Percentiles rank a stretch among this genome's conserved stretches.
Evolutionary conservation across 352 stramenopile species (phyloP).

Genomic region (Globisporangium apiculatum): DNA sequence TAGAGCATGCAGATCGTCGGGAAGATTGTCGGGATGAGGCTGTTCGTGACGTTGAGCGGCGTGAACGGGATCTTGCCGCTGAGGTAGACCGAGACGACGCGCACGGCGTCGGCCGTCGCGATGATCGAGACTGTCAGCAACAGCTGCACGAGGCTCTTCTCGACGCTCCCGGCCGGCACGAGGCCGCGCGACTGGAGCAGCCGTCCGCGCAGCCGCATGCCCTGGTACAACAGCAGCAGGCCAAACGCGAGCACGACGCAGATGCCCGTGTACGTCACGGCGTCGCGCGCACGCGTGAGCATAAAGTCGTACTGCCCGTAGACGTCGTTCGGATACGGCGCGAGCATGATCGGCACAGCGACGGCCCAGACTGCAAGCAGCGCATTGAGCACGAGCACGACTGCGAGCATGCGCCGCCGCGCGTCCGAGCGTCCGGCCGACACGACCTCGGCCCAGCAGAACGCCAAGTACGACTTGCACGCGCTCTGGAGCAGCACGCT

Average conservation of each 20-base stretch:
- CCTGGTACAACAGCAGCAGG: slow-evolving; percentile 63
- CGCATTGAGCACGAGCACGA: slow-evolving; percentile 52
- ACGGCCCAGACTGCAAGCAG: slow-evolving; percentile 57
- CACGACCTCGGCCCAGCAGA: slow-evolving; percentile 79
- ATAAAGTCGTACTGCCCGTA: slow-evolving; percentile 66
- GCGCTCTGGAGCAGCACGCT: slow-evolving; percentile 61
- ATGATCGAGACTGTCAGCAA: slow-evolving; percentile 80
- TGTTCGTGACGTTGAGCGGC: slow-evolving; percentile 60
- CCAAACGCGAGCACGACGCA: slow-evolving; percentile 59
- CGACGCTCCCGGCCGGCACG: slow-evolving; percentile 54
- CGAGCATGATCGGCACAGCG: slow-evolving; percentile 42
- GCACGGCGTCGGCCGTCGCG: slow-evolving; percentile 62
- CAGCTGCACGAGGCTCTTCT: slow-evolving; percentile 78
- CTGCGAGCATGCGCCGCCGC: slow-evolving; percentile 39
- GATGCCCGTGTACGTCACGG: slow-evolving; percentile 55
- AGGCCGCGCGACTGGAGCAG: slow-evolving; percentile 66
- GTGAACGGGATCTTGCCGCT: slow-evolving; percentile 47
- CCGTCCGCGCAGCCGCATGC: slow-evolving; percentile 58
- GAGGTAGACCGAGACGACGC: slow-evolving; percentile 53
- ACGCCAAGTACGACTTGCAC: slow-evolving; percentile 76
- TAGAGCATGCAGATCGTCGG: slow-evolving; percentile 87
- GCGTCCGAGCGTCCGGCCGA: slow-evolving; percentile 57
- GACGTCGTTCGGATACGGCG: slow-evolving; percentile 41
- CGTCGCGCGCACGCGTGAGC: slow-evolving; percentile 31
- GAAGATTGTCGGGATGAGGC: slow-evolving; percentile 23